phyloP scores from a whole-genome alignment of 108 stramenopile genomes.

The Cyclostephanos invisitatus region DNA sequence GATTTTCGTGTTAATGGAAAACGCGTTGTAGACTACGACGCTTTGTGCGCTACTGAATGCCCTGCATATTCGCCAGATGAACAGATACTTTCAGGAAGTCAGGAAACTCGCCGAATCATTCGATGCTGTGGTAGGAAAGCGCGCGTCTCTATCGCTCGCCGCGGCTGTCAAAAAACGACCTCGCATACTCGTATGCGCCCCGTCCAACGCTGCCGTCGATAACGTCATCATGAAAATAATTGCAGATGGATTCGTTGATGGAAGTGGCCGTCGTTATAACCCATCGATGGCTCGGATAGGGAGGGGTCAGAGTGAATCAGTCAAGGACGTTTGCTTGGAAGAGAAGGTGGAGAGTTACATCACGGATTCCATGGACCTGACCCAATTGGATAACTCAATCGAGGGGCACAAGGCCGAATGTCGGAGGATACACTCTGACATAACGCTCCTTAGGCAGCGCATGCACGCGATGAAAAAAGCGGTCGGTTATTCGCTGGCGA shows the following conservation, averaged over 20 bases:
- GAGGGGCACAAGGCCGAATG: conserved; percentile 70
- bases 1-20: neutral
- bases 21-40: conserved; percentile 85
- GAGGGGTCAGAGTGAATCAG: conserved; percentile 63
- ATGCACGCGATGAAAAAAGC: conserved; percentile 74
- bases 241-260: conserved; percentile 91
- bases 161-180: conserved; percentile 71
- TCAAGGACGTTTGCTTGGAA: conserved; percentile 74
- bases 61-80: conserved; percentile 90
- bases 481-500: conserved; percentile 69
- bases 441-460: conserved; percentile 57
- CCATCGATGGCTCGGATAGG: conserved; percentile 94
- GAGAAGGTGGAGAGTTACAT: conserved; percentile 73
- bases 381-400: conserved; percentile 65
- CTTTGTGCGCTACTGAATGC: conserved; percentile 91
- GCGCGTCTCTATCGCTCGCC: conserved; percentile 31
- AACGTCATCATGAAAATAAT: conserved; percentile 94
- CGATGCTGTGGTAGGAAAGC: conserved; percentile 53
- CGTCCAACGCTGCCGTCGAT: conserved; percentile 98
- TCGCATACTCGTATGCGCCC: conserved; percentile 91
- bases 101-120: conserved; percentile 67
- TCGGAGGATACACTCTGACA: conserved; percentile 61
- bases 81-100: conserved; percentile 82
- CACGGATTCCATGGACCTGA: conserved; percentile 55
- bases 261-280: conserved; percentile 87